Base-by-base conservation (phyloP, 352 stramenopile genomes). In the Pythium phragmitis region DNA sequence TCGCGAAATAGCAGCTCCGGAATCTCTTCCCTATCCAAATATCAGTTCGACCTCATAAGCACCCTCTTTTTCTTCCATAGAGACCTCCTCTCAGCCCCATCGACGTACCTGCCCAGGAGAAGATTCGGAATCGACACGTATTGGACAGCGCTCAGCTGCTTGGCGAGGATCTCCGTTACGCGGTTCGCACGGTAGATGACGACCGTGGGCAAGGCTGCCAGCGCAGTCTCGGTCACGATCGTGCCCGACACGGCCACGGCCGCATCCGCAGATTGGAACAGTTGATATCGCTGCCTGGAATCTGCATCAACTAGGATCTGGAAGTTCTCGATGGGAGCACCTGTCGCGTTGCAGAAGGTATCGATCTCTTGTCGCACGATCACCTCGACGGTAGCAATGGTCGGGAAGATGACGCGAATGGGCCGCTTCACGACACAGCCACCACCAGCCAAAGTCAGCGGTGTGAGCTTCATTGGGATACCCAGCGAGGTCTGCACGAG, bases 91-190 rank as follows among this genome's bases (percentile, higher is more conserved):
- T 5, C 2, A 30, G 4, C 26, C 26, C 26, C 26, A 30, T 30
- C 26, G 26, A 30, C 71, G 21, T 45, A 89, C 79, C 72, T 73
- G 45, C 78, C 78, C 6, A 87, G 69, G 17, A 93, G 61, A 0
- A 93, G 64, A 55, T 91, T 93, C 11, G 85, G 85, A 17, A 93
- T 62, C 7, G 85, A 91, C n/a, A 93, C 82, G 52, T 84, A 91
- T 4, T 68, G 66, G n/a, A 91, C 85, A 9, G 80, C 75, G 23
- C 77, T 80, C 19, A 91, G 60, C 12, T 60, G 64, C 53, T 75
- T 70, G 4, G 72, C 80, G 41, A 91, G 67, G 55, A 77, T 60
- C 52, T 89, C 82, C 0, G 85, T 91, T 21, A 93, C 1, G 7
- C 48, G 55, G 46, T 91, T 92, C 11, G 82, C 80, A 11, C 81